phyloP scores from a whole-genome alignment of 768 basidiomycete genomes.

The Kwoniella dejecticola region DNA sequence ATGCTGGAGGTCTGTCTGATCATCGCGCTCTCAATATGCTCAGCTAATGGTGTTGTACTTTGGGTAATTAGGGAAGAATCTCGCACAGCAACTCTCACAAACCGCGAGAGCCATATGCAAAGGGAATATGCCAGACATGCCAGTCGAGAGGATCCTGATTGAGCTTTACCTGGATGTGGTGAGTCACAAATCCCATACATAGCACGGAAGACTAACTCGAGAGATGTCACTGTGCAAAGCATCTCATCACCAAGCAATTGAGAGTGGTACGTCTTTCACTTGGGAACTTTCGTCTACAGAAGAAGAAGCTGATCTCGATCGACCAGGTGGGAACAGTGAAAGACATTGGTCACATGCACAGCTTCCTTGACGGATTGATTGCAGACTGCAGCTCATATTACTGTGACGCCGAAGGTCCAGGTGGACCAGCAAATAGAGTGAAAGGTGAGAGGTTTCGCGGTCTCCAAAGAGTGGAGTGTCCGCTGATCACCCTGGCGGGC shows the following conservation, averaged over 20 bases:
- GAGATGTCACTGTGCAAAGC: no score
- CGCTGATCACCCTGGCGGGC: not conserved
- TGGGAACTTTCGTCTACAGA: not conserved
- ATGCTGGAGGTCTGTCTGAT: not conserved
- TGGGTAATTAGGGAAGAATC: constrained; percentile 8
- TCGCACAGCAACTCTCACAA: not conserved
- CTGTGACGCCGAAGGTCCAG: constrained; percentile 19
- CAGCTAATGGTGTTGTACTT: no score
- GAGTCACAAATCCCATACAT: no score
- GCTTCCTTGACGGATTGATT: constrained; percentile 38
- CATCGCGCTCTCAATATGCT: no score
- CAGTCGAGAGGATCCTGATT: not conserved
- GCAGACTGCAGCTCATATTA: constrained; percentile 12
- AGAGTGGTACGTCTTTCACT: constrained; percentile 1
- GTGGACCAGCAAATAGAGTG: constrained; percentile 9
- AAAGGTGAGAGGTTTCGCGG: constrained; percentile 7
- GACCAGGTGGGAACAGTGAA: constrained; percentile 8
- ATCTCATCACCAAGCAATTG: constrained; percentile 16
- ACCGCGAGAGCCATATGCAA: not conserved
- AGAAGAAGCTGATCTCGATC: not conserved
- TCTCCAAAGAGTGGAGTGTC: not conserved
- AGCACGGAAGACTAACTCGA: no score
- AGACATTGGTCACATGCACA: constrained; percentile 16
- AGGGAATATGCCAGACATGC: not conserved
- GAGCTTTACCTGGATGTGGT: constrained; percentile 37